Conservation (phyloP, 164 flowering plant species). For the Magnolia sinica region DNA sequence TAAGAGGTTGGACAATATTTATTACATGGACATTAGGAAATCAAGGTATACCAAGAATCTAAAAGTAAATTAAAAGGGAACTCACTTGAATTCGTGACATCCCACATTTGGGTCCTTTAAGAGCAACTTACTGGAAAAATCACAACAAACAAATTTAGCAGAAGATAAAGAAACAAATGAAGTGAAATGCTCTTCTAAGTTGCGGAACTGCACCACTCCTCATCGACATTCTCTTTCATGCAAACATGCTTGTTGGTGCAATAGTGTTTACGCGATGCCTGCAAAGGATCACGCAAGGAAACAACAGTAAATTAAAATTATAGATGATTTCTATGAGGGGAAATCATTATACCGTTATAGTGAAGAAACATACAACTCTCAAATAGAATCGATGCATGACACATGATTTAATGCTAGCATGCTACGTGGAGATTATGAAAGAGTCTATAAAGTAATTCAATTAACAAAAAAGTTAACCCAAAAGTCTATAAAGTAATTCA, state of each 20-base stretch:
- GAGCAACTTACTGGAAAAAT: conserved; percentile 65
- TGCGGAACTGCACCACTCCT: conserved; percentile 64
- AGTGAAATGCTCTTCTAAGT: conserved; percentile 3
- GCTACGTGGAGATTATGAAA: too few species aligned
- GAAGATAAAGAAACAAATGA: background rate
- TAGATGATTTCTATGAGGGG: background rate
- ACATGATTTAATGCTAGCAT: too few species aligned
- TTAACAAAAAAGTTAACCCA: too few species aligned
- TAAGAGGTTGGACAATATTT: conserved; percentile 1
- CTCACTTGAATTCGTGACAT: conserved; percentile 79
- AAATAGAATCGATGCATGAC: too few species aligned
- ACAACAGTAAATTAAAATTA: background rate
- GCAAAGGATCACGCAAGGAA: conserved; percentile 9
- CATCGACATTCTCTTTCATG: conserved; percentile 66
- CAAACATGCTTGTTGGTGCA: conserved; percentile 65
- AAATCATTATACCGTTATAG: background rate
- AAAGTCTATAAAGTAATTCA: too few species aligned
- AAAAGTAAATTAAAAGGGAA: conserved; percentile 7
- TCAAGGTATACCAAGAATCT: background rate
- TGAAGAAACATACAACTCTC: too few species aligned
- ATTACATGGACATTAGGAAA: conserved; percentile 1
- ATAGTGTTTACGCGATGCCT: conserved; percentile 90
- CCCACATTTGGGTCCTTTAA: conserved; percentile 40
- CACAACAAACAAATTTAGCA: conserved; percentile 12
- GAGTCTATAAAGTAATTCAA: too few species aligned